Conservation (phyloP, 2,329 filamentous ascomycete genomes). For the Hymenoscyphus fraxineus region DNA sequence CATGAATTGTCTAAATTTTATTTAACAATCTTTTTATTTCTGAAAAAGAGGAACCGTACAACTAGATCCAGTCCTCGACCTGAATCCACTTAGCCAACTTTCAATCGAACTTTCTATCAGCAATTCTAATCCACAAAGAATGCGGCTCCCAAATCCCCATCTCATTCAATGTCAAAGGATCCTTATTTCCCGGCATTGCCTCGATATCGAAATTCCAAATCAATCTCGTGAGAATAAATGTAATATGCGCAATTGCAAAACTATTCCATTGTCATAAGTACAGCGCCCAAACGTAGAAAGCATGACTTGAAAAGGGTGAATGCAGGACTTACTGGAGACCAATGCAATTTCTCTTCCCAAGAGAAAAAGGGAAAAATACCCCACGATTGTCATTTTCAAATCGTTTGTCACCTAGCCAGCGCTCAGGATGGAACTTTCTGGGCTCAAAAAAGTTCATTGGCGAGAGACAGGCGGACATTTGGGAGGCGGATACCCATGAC, state of each 20-base stretch:
- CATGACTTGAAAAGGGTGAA: not conserved
- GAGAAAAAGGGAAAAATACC: conserved; percentile 17
- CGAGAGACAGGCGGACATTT: not conserved
- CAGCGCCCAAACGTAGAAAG: too few species aligned
- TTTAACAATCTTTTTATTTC: not conserved
- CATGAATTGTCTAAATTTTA: not conserved
- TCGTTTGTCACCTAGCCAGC: conserved; percentile 34
- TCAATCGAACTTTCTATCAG: not conserved
- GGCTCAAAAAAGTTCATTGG: conserved; percentile 28
- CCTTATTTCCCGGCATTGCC: not conserved
- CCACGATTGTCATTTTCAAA: conserved; percentile 17
- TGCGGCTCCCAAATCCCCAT: conserved; percentile 1
- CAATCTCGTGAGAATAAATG: conserved; percentile 21
- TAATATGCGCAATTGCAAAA: conserved; percentile 9
- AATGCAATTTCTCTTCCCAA: conserved; percentile 21
- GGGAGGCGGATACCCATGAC: not conserved
- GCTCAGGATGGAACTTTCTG: conserved; percentile 20
- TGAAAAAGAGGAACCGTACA: not conserved
- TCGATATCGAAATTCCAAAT: conserved; percentile 28
- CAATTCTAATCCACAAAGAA: not conserved
- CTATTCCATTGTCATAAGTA: not conserved
- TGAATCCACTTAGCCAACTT: not conserved
- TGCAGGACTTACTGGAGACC: conserved; percentile 14
- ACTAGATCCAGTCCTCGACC: not conserved
- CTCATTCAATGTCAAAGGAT: not conserved